These are phyloP conservation scores for Trypanosoma melophagium DNA, from an alignment of 208 protist species.

Conservation along the genomic window DNA sequence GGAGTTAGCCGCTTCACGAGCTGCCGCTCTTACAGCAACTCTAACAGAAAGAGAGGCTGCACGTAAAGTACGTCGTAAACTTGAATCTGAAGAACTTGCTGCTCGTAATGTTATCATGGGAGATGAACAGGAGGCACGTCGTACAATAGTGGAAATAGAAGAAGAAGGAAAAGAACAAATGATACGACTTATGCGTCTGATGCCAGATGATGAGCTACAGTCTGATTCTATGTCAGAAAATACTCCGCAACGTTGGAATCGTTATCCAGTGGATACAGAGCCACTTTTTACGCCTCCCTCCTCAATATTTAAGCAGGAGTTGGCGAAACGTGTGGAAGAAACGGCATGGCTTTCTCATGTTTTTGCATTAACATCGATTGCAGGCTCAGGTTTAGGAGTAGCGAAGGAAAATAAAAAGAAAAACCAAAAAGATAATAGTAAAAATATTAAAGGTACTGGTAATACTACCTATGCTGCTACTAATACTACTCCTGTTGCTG, in stretches of 20 bases:
- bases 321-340: constrained; percentile 7
- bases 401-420: constrained; percentile 3
- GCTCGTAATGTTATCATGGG: constrained; percentile 17
- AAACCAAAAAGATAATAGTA: neutral
- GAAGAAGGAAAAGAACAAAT: constrained; percentile 9
- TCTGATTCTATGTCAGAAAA: neutral
- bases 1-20: neutral
- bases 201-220: constrained; percentile 17
- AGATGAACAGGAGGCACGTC: constrained; percentile 23
- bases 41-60: neutral
- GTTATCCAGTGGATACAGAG: constrained; percentile 39
- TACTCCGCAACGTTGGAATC: neutral
- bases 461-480: no score
- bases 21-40: neutral
- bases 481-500: no score
- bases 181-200: constrained; percentile 20
- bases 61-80: neutral
- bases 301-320: neutral
- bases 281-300: constrained; percentile 23
- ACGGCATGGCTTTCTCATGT: constrained; percentile 22
- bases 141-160: constrained; percentile 19
- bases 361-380: constrained; percentile 9
- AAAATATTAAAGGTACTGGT: no score
- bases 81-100: constrained; percentile 11
- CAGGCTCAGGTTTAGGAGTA: constrained; percentile 1